Evolutionary conservation across 2,329 filamentous ascomycete genomes (phyloP).

Genomic region (Didymella arachidicola): DNA sequence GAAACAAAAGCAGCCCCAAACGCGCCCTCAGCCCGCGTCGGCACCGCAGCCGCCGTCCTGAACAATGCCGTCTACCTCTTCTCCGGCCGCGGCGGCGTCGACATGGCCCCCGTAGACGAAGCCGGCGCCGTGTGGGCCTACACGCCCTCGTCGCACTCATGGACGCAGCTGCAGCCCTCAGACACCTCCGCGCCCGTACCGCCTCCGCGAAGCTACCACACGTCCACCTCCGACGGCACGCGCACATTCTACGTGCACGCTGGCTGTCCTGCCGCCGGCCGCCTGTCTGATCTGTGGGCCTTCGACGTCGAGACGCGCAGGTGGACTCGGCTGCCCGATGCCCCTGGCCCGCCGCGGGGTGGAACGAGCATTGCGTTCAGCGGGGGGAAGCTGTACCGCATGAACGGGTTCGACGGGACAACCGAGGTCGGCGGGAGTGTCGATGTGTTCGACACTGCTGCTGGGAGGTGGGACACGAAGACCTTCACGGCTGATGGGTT

Average conservation of each 20-base stretch:
- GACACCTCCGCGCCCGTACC: constrained; percentile 61
- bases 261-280: constrained; percentile 70
- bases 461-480: constrained; percentile 53
- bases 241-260: constrained; percentile 79
- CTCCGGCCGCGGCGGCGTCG: constrained; percentile 75
- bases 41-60: constrained; percentile 74
- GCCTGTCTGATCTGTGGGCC: constrained; percentile 76
- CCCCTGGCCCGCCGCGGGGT: constrained; percentile 71
- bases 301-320: constrained; percentile 70
- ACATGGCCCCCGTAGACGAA: constrained; percentile 77
- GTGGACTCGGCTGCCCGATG: constrained; percentile 74
- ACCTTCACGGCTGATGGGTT: constrained; percentile 54
- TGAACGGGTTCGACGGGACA: constrained; percentile 79
- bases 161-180: constrained; percentile 70
- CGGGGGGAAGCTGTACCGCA: constrained; percentile 73
- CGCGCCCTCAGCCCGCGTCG: constrained; percentile 73
- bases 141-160: constrained; percentile 68
- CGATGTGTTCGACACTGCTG: constrained; percentile 63
- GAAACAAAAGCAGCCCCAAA: constrained; percentile 34
- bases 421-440: constrained; percentile 74
- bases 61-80: constrained; percentile 79
- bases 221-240: constrained; percentile 69
- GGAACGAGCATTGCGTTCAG: constrained; percentile 72
- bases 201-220: constrained; percentile 74
- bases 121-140: constrained; percentile 78